Evolutionary conservation across 495 filamentous ascomycete genomes (phyloP).

Genomic region (Annulohypoxylon stygium): DNA sequence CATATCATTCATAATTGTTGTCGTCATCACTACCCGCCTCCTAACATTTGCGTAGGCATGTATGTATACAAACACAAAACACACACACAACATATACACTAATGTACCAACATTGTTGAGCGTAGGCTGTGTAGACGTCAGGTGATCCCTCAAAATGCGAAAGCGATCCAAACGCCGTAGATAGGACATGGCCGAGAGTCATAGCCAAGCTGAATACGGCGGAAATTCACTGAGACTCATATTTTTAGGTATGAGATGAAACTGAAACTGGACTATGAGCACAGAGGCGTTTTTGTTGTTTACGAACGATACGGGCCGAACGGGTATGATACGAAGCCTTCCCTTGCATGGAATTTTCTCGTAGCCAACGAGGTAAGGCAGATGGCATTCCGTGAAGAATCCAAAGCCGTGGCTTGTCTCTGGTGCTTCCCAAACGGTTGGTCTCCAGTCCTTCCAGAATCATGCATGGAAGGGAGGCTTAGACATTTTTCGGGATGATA

Average conservation of each 20-base stretch:
- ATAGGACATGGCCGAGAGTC: neutral
- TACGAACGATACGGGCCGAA: neutral
- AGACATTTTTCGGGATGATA: conserved; percentile 31
- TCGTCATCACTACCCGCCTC: conserved; percentile 9
- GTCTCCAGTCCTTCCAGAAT: conserved; percentile 44
- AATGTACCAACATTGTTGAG: neutral
- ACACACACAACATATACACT: neutral
- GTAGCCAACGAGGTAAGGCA: neutral
- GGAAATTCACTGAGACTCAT: conserved; percentile 14
- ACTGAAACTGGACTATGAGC: neutral
- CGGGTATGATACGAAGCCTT: conserved; percentile 3
- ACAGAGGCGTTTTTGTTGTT: neutral
- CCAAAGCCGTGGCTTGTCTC: conserved; percentile 21
- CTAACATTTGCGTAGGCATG: neutral
- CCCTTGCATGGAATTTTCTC: conserved; percentile 1
- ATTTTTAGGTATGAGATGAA: neutral
- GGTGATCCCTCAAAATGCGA: neutral
- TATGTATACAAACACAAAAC: too few relatives aligned
- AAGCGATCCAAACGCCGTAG: conserved; percentile 13
- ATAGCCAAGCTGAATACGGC: conserved; percentile 17
- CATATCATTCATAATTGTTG: conserved; percentile 15
- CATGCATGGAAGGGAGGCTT: conserved; percentile 47
- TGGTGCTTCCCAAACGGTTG: conserved; percentile 11
- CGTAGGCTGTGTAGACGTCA: conserved; percentile 17
- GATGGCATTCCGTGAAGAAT: conserved; percentile 8